Base-by-base conservation (phyloP, 2,329 filamentous ascomycete genomes). In the Onygena corvina region DNA sequence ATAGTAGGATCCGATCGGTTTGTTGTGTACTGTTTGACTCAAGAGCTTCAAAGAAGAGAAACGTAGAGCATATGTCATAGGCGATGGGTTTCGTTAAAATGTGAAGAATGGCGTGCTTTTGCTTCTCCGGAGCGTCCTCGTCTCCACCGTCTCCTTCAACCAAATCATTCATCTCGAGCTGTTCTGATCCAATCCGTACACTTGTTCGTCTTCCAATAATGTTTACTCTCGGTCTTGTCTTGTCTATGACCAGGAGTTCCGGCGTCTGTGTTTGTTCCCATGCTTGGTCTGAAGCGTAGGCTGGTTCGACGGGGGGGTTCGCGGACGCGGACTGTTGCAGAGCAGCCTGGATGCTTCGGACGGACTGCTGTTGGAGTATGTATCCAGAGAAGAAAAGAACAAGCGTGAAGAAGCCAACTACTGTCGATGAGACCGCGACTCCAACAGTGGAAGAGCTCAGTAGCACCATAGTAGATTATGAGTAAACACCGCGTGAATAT, bases 381-480 rank as follows among this genome's bases (percentile, higher is more conserved):
- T 93, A 94, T 59, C 89, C 89, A 47, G 85, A 87, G 27, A 94
- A 73, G 65, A 95, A 95, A 21, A 95, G 79, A 3, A 88, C 77
- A 31, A 81, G 66, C 2, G 88, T 94, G 67, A 86, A 94, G 21
- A 85, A 64, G 54, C 86, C 70, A 52, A 94, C 84, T 20, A 72
- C 60, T 3, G 64, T 62, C 30, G 67, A 63, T 20, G 69, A 71
- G 52, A 71, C 50, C 29, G 68, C 64, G 34, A 66, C 61, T 11
- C 69, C 69, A 31, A 72, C 66, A 11, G 67, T 66, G 6, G 67
- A 70, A 29, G 67, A 66, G 12, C 64, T 70, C 36, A 72, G 52
- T 46, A 72, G 67, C 47, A 72, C 69, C 70, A 72, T 72, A 27
- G 12, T 11, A 7, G 20, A n/a, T 42, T 42, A 42, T 42, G 38